Conservation (phyloP, 257 asterid species). For the Nicotiana attenuata region DNA sequence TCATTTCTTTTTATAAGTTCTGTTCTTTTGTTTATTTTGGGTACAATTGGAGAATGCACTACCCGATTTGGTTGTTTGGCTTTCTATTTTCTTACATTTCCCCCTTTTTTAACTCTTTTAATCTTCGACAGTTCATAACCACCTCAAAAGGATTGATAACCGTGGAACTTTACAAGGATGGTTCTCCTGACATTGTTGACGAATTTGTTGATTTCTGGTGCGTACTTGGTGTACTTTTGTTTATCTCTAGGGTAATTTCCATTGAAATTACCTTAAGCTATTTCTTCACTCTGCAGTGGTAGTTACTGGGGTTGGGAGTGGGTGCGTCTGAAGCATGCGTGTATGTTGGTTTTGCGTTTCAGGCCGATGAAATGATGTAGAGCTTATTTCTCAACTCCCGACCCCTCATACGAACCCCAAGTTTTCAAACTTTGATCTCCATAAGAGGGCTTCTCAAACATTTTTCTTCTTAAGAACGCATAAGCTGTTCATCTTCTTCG, state of each 20-base stretch:
- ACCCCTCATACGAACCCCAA: neutral
- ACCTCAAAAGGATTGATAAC: constrained; percentile 83
- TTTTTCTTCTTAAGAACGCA: neutral
- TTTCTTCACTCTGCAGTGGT: neutral
- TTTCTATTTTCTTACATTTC: constrained; percentile 10
- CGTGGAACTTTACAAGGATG: constrained; percentile 85
- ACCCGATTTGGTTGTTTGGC: neutral
- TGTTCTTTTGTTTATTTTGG: neutral
- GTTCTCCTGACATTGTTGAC: constrained; percentile 74
- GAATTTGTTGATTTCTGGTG: constrained; percentile 73
- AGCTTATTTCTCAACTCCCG: neutral
- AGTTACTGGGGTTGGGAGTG: neutral
- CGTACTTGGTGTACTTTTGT: constrained; percentile 13
- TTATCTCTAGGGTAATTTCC: neutral
- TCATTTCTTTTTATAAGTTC: neutral
- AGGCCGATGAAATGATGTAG: neutral
- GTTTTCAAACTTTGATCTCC: constrained; percentile 4
- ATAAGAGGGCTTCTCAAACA: neutral
- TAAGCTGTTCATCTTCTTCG: neutral
- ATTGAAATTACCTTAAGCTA: neutral
- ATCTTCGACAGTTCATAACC: constrained; percentile 49
- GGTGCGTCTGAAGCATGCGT: neutral
- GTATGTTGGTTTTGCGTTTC: neutral
- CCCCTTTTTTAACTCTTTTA: neutral
- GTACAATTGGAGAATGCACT: neutral